Base-by-base conservation (phyloP, 495 filamentous ascomycete species). In the Lentithecium fluviatile region DNA sequence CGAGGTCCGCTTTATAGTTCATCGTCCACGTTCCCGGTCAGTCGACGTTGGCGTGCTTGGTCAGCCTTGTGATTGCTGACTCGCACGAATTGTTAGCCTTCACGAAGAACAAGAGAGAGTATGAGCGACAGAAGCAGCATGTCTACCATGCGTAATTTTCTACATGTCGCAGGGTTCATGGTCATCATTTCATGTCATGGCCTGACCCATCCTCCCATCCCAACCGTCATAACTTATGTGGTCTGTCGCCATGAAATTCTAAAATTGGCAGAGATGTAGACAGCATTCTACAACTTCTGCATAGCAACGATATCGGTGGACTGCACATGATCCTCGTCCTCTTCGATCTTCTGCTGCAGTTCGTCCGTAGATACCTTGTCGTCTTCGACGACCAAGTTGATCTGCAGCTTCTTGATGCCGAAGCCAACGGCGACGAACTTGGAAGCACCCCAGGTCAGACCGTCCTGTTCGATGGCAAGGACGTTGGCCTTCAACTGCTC, bases 341-440 rank as follows among this genome's bases (percentile, higher is more conserved):
- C 88, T 76, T 88, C 86, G 71, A 97, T 95, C 78, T 88, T 69
- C 64, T 83, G 81, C 82, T 97, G 86, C 70, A 98, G 85, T 49
- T 97, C 93, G 56, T 89, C 85, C 60, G 88, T 74, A 55, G 89
- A 91, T 71, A 98, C 74, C 82, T 97, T 97, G 55, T 97, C 94
- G 73, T 98, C 94, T 81, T 97, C 94, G 64, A 97, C 81, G 66
- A 97, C 91, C 62, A 97, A 74, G 84, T 88, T 97, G 83, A 98
- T 95, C 83, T 97, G 95, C 62, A 98, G 85, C 85, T 97, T 97
- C 87, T 94, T 96, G 82, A 98, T 95, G 79, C 95, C 95, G 83
- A 91, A 98, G 71, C 91, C 85, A 62, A 97, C 87, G 54, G 91
- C 74, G 40, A 95, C 88, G 60, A 96, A 78, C 81, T 93, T 91